Evolutionary conservation across 2,329 filamentous ascomycete species (phyloP).

Genomic region (Fusarium dlaminii): DNA sequence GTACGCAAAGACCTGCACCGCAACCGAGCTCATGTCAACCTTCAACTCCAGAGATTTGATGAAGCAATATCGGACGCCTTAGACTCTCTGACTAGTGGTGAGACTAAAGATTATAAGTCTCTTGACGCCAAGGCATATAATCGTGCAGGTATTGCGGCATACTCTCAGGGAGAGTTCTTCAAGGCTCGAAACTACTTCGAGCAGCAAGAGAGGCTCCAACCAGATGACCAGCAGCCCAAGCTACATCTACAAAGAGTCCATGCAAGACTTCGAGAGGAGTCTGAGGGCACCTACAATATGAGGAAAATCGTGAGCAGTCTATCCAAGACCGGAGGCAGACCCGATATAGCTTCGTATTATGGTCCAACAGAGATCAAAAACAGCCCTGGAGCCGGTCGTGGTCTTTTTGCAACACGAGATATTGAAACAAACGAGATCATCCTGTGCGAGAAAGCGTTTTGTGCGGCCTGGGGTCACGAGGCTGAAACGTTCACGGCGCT

Average conservation of each 20-base stretch:
- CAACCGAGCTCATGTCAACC: slow-evolving; percentile 46
- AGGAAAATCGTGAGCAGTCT: slow-evolving; percentile 35
- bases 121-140: slow-evolving; percentile 48
- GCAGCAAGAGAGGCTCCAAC: slow-evolving; percentile 39
- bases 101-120: slow-evolving; percentile 4
- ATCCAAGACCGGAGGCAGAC: slow-evolving; percentile 41
- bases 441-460: slow-evolving; percentile 50
- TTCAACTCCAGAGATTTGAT: slow-evolving; percentile 46
- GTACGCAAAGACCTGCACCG: slow-evolving; percentile 46
- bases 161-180: slow-evolving; percentile 40
- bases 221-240: slow-evolving; percentile 24
- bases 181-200: slow-evolving; percentile 40
- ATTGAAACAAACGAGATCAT: slow-evolving; percentile 44
- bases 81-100: slow-evolving; percentile 41
- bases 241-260: slow-evolving; percentile 32
- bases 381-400: slow-evolving; percentile 45
- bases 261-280: slow-evolving; percentile 40
- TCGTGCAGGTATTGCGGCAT: slow-evolving; percentile 46
- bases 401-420: slow-evolving; percentile 48
- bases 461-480: slow-evolving; percentile 46
- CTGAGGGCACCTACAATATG: slow-evolving; percentile 36
- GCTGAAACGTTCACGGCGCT: slow-evolving; percentile 43
- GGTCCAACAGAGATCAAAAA: slow-evolving; percentile 40
- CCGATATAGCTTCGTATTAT: slow-evolving; percentile 44
- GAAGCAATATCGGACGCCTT: slow-evolving; percentile 44